A percentile compares a stretch with the other conserved stretches of the same genome.
Evolutionary conservation across 176 grass and related monocot genomes (phyloP).

Genomic region (Echinochloa phyllopogon): DNA sequence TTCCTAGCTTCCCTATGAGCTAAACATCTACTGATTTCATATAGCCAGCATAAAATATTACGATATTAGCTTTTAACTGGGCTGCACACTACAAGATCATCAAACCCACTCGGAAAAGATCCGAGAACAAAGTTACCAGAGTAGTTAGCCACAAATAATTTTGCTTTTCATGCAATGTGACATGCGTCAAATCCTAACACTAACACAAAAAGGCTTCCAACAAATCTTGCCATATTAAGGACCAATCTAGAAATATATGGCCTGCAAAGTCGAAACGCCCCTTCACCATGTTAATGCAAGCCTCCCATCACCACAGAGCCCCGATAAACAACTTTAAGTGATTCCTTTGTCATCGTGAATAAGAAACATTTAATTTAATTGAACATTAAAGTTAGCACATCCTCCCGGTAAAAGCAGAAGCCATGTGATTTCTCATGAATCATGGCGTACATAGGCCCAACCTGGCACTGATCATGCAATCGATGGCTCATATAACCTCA

Average conservation of each 20-base stretch:
- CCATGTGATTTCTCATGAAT: conserved; percentile 29
- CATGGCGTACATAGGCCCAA: neutral
- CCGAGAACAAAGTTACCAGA: neutral
- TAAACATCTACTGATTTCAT: neutral
- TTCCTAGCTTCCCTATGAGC: neutral
- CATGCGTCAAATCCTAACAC: neutral
- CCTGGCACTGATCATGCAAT: neutral
- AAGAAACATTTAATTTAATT: neutral
- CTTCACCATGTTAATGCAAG: neutral
- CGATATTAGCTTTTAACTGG: neutral
- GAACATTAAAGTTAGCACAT: neutral
- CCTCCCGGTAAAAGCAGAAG: neutral
- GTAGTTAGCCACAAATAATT: neutral
- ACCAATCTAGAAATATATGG: neutral
- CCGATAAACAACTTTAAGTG: neutral
- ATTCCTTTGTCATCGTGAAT: neutral
- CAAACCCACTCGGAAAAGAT: neutral
- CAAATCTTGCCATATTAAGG: neutral
- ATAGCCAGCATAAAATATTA: neutral
- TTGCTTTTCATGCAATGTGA: conserved; percentile 11
- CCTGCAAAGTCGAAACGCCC: neutral
- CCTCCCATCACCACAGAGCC: neutral
- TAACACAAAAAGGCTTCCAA: neutral
- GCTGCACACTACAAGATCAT: neutral
- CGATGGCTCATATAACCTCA: neutral